Evolutionary conservation across 306 rosid genomes (phyloP).

Genomic region (Trifolium fragiferum): DNA sequence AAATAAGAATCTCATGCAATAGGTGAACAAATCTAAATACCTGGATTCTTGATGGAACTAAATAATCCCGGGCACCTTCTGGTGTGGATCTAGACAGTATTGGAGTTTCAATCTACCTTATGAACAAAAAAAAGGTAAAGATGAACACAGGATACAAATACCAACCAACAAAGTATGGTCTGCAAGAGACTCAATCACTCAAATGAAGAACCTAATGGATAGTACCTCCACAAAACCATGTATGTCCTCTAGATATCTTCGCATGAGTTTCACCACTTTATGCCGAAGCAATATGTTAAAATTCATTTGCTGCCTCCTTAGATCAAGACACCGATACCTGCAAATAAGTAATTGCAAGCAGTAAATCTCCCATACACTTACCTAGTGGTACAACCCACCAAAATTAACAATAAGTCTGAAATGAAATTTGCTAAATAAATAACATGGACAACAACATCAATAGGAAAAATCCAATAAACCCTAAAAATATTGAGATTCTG

Average conservation of each 20-base stretch:
- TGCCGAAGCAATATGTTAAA: slow-evolving; percentile 81
- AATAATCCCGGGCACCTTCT: slow-evolving; percentile 97
- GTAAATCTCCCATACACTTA: slow-evolving; percentile 16
- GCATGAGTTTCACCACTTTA: slow-evolving; percentile 83
- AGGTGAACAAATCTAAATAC: slow-evolving; percentile 52
- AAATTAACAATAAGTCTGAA: background rate
- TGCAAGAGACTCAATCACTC: slow-evolving; percentile 14
- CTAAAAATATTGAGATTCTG: slow-evolving; percentile 7
- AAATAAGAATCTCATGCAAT: slow-evolving; percentile 21
- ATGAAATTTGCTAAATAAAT: background rate
- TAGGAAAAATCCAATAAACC: background rate
- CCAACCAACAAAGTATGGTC: slow-evolving; percentile 19
- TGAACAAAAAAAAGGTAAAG: slow-evolving; percentile 60
- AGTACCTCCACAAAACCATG: slow-evolving; percentile 96
- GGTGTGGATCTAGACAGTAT: slow-evolving; percentile 96
- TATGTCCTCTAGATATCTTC: slow-evolving; percentile 82
- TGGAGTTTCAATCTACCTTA: slow-evolving; percentile 99
- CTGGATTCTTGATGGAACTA: slow-evolving; percentile 98
- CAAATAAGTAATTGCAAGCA: slow-evolving; percentile 37
- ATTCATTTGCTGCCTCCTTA: slow-evolving; percentile 85
- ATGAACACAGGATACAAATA: slow-evolving; percentile 45
- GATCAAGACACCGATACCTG: slow-evolving; percentile 94
- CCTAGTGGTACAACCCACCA: background rate
- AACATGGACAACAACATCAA: background rate
- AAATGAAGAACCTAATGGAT: slow-evolving; percentile 34